Conservation (phyloP, 73 alveolate genomes). For the Paramecium caudatum region DNA sequence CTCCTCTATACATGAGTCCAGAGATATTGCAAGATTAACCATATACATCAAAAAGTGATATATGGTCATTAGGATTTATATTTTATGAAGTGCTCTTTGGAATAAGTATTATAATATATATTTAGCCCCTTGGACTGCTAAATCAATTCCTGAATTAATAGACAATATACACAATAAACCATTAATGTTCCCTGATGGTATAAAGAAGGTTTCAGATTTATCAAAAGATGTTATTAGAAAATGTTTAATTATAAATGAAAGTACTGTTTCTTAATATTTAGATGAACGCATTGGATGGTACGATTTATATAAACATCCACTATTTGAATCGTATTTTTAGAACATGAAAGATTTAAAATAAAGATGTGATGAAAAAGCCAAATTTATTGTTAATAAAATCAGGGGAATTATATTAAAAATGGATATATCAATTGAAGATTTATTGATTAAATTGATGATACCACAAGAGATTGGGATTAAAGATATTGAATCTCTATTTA, state of each 20-base stretch:
- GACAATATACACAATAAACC: slow-evolving; percentile 57
- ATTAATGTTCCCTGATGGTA: slow-evolving; percentile 22
- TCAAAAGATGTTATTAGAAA: slow-evolving; percentile 64
- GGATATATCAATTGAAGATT: not conserved
- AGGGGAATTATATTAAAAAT: not conserved
- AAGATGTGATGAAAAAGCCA: slow-evolving; percentile 51
- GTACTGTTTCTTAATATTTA: not conserved
- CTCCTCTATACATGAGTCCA: slow-evolving; percentile 77
- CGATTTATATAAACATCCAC: slow-evolving; percentile 70
- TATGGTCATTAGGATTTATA: slow-evolving; percentile 69
- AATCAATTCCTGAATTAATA: slow-evolving; percentile 24
- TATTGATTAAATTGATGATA: not conserved
- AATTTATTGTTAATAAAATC: not conserved
- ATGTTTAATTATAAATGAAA: slow-evolving; percentile 67
- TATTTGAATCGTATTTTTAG: not conserved
- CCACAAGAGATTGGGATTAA: too few species aligned
- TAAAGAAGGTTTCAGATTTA: not conserved
- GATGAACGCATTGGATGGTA: slow-evolving; percentile 69
- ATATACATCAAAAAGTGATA: not conserved
- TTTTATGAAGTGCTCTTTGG: slow-evolving; percentile 74
- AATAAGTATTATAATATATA: not conserved
- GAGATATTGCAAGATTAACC: not conserved
- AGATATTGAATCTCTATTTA: not conserved
- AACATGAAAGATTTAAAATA: not conserved
- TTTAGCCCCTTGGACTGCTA: slow-evolving; percentile 72